These are phyloP conservation scores for Senna siamea DNA, from an alignment of 306 rosid genomes.

Conservation along the genomic window DNA sequence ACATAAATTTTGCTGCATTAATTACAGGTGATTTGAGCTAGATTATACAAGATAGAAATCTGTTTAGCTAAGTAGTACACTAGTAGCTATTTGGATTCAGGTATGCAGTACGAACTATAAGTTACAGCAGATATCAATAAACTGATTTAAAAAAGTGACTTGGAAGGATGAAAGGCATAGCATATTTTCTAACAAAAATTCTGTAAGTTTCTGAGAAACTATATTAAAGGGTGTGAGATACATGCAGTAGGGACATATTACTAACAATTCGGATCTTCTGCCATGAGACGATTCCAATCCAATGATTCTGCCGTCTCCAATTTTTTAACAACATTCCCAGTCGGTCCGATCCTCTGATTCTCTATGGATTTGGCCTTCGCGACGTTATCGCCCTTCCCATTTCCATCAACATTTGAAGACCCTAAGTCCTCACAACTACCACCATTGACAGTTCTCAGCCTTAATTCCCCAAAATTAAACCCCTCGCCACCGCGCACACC, in stretches of 20 bases:
- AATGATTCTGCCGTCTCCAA: conserved; percentile 66
- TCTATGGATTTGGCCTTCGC: conserved; percentile 44
- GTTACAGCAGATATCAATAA: not conserved
- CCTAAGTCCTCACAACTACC: conserved; percentile 45
- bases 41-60: conserved; percentile 24
- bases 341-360: conserved; percentile 56
- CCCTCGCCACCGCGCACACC: conserved; percentile 51
- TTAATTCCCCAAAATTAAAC: conserved; percentile 64
- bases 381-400: conserved; percentile 42
- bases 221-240: not conserved
- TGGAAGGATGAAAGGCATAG: conserved; percentile 1
- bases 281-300: conserved; percentile 91
- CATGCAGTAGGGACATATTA: conserved; percentile 34
- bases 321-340: conserved; percentile 46
- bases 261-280: conserved; percentile 92
- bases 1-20: not conserved
- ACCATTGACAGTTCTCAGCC: conserved; percentile 75
- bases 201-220: conserved; percentile 7
- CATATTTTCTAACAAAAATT: conserved; percentile 1
- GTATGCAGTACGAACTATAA: not conserved
- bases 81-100: conserved; percentile 13
- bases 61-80: conserved; percentile 6
- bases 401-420: conserved; percentile 41
- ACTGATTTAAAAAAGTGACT: not conserved
- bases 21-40: conserved; percentile 9